These are phyloP conservation scores for Aureobasidium sp. DNA, from an alignment of 2,329 filamentous ascomycete genomes.

Conservation along the genomic window DNA sequence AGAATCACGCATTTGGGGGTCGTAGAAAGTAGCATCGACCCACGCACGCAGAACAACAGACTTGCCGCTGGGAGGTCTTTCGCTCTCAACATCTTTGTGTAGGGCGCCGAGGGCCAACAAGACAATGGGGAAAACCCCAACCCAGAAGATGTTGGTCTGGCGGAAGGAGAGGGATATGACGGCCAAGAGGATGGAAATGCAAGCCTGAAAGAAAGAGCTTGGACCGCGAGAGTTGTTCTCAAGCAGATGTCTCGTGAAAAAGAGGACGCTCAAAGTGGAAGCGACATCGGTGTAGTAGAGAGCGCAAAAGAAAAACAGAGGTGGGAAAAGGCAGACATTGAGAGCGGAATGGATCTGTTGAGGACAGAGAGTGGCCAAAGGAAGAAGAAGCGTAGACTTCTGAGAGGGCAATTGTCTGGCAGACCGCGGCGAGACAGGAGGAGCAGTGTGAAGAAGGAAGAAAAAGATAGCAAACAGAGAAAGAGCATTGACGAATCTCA, in stretches of 20 bases:
- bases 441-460: constrained; percentile 18
- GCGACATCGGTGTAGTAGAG: constrained; percentile 92
- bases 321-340: constrained; percentile 79
- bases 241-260: constrained; percentile 53
- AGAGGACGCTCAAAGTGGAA: constrained; percentile 68
- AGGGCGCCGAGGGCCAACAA: constrained; percentile 40
- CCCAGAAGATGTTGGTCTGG: constrained; percentile 97
- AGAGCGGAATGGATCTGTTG: constrained; percentile 54
- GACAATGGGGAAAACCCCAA: constrained; percentile 66
- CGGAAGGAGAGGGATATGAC: constrained; percentile 65
- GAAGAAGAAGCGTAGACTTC: constrained; percentile 19
- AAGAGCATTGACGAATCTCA: constrained; percentile 34
- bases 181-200: constrained; percentile 47
- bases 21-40: constrained; percentile 41
- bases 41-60: constrained; percentile 28
- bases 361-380: constrained; percentile 29
- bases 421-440: constrained; percentile 12
- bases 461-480: constrained; percentile 32
- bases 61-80: constrained; percentile 17
- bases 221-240: constrained; percentile 14
- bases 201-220: constrained; percentile 13
- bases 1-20: constrained; percentile 43
- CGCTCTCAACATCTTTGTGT: constrained; percentile 45
- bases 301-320: constrained; percentile 91
- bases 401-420: neutral